Conservation (phyloP, 768 basidiomycete genomes). For the Suillus clintonianus region DNA sequence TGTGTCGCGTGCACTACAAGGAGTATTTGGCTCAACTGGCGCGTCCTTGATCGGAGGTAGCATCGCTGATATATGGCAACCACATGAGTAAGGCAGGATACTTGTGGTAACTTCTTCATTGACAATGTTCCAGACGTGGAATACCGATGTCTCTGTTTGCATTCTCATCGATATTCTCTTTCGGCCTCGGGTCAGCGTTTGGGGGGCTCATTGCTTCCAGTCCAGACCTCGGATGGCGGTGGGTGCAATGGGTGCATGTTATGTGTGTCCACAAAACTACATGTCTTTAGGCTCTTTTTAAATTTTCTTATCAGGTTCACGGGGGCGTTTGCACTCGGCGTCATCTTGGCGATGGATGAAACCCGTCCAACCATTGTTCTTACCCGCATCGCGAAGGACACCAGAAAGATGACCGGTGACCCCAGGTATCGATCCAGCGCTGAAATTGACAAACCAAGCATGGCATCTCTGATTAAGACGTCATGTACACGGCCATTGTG, state of each 20-base stretch:
- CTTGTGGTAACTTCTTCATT: background rate
- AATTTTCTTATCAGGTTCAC: conserved; percentile 43
- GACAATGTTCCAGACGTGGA: conserved; percentile 52
- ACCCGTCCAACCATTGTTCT: conserved; percentile 75
- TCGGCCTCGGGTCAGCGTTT: conserved; percentile 62
- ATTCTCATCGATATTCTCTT: conserved; percentile 53
- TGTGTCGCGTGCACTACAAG: conserved; percentile 59
- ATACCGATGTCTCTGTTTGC: conserved; percentile 76
- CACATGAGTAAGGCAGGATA: conserved; percentile 49
- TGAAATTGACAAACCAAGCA: conserved; percentile 59
- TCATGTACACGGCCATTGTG: conserved; percentile 72
- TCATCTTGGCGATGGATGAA: conserved; percentile 64
- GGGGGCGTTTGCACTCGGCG: conserved; percentile 47
- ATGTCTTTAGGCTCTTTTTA: background rate
- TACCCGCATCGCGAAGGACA: conserved; percentile 57
- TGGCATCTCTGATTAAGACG: conserved; percentile 60
- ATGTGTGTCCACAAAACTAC: conserved; percentile 42
- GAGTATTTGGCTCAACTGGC: conserved; percentile 64
- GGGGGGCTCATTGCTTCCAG: conserved; percentile 68
- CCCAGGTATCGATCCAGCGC: conserved; percentile 56
- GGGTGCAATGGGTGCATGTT: conserved; percentile 80
- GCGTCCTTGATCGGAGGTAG: conserved; percentile 70
- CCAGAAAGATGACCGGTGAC: conserved; percentile 69
- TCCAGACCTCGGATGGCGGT: conserved; percentile 64
- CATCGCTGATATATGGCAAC: conserved; percentile 68